Conservation (phyloP, 2,329 filamentous ascomycete genomes). For the Colletotrichum acutatum region DNA sequence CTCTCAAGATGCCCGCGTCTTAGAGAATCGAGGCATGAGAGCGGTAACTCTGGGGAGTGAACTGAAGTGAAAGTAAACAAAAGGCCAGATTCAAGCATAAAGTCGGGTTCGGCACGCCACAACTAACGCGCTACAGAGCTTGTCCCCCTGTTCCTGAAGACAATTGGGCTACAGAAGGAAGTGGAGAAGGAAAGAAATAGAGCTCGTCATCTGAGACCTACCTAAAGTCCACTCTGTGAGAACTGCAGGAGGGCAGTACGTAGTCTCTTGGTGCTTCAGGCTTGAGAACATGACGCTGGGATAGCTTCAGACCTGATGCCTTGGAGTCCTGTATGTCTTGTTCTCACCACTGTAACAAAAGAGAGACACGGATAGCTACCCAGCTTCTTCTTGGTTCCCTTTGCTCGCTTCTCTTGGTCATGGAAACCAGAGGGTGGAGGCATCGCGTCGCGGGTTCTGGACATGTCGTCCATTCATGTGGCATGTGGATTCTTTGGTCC, state of each 20-base stretch:
- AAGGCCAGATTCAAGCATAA: background rate
- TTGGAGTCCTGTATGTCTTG: background rate
- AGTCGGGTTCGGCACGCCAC: background rate
- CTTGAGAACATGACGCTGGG: background rate
- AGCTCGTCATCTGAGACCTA: background rate
- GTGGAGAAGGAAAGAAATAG: background rate
- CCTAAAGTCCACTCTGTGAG: background rate
- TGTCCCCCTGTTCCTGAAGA: background rate
- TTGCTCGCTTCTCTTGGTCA: background rate
- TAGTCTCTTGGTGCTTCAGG: background rate
- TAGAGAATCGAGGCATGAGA: background rate
- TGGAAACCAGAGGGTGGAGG: background rate
- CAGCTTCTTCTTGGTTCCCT: background rate
- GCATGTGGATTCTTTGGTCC: background rate
- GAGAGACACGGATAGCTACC: background rate
- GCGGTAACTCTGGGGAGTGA: no score
- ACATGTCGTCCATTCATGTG: slow-evolving; percentile 20
- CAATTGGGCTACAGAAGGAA: background rate
- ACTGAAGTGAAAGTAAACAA: background rate
- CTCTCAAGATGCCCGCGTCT: background rate
- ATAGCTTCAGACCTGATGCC: background rate
- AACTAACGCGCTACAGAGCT: background rate
- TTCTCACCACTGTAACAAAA: background rate
- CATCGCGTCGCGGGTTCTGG: background rate
- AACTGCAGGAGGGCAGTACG: background rate